Base-by-base conservation (phyloP, 441 rosid species). In the Erodium chrysanthum region DNA sequence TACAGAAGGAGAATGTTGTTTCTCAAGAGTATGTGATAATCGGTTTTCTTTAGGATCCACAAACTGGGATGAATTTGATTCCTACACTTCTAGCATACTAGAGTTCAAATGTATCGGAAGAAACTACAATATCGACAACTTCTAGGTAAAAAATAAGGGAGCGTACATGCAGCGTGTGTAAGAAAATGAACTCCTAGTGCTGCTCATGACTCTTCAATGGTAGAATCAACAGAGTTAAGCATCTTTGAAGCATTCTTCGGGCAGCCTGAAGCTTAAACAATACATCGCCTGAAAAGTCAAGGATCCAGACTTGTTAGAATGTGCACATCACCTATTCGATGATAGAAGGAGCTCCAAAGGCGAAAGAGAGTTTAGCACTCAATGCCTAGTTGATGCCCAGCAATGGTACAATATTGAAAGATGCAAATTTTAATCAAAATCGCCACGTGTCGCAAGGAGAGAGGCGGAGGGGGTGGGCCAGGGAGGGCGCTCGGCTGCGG, bases 241-340 rank as follows among this genome's bases (percentile, higher is more conserved):
- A 37, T 50, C 58, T 50, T 50, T 74, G 73, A 86, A 77, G 77
- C 97, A 87, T 67, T 82, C 87, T 79, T 86, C 95, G 37, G 96
- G 88, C 66, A 93, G 83, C 84, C 85, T 83, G 78, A 91, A 93
- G 82, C 93, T 91, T 70, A 93, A 78, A 79, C 98, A 93, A 84
- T 66, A 89, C 98, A 93, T 93, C 4, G 93, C 96, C 97, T 93
- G 86, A 80, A 75, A 44, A 20, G 60, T 3, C 48, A 65, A 29
- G n/a, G 46, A 46, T 50, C 63, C 40, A 35, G 2, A 42, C 20
- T 15, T 46, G 15, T 12, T 33, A 33, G 8, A 33, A 33, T n/a
- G n/a, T n/a, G n/a, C n/a, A n/a, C n/a, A n/a, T 25, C 29, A 25
- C 29, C 29, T 25, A 25, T 25, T 25, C 3, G 29, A 25, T 25